A percentile compares a stretch with the other conserved stretches of the same genome.
phyloP scores from a whole-genome alignment of 2,329 filamentous ascomycete genomes.

The Bipolaris sorokiniana region DNA sequence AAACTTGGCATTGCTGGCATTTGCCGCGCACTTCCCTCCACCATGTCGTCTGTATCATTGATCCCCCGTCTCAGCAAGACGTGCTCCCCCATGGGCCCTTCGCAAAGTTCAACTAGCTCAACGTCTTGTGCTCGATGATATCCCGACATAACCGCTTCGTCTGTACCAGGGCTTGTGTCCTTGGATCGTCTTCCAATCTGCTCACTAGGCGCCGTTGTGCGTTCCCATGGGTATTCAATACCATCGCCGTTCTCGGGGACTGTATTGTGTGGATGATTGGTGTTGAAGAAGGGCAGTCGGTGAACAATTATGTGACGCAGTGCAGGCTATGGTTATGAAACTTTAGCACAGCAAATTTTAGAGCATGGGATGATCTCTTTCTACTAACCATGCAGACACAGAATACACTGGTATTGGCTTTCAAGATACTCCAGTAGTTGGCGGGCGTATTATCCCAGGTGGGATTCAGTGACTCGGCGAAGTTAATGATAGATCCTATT shows the following conservation, averaged over 20 bases:
- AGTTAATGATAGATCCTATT: neutral
- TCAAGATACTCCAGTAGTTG: constrained; percentile 8
- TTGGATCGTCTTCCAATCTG: neutral
- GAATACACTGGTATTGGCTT: neutral
- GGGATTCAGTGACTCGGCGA: constrained; percentile 5
- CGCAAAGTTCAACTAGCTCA: neutral
- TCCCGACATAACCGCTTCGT: neutral
- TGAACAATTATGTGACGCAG: neutral
- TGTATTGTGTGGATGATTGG: neutral
- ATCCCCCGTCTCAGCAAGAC: neutral
- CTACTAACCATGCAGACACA: neutral
- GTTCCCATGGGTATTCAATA: neutral
- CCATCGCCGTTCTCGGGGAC: neutral
- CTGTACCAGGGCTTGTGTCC: neutral
- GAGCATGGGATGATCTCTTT: neutral
- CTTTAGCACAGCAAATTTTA: neutral
- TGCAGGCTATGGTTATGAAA: neutral
- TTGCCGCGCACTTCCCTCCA: neutral
- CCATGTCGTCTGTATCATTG: neutral
- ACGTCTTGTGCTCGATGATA: neutral
- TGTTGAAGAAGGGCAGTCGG: neutral
- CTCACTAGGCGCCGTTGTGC: neutral
- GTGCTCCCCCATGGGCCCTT: neutral
- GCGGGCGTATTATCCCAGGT: constrained; percentile 3
- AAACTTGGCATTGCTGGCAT: neutral